phyloP scores from a whole-genome alignment of 2,329 filamentous ascomycete genomes.

The Dactylellina drechsleri region DNA sequence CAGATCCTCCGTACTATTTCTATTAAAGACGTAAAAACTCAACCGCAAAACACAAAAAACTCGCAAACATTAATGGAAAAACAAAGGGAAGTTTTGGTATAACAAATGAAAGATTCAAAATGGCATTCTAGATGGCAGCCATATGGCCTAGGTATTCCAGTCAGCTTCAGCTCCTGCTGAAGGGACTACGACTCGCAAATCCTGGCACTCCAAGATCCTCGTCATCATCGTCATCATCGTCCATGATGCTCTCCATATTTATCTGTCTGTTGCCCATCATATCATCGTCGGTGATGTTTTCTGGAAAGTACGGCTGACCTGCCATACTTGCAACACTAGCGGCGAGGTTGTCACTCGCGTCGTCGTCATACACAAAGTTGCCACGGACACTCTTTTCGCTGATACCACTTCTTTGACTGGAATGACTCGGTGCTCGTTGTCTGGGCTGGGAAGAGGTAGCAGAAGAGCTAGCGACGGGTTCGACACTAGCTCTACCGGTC shows the following conservation, averaged over 20 bases:
- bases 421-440: conserved; percentile 41
- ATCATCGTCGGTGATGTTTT: conserved; percentile 54
- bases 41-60: neutral
- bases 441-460: conserved; percentile 13
- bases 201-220: conserved; percentile 56
- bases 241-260: conserved; percentile 56
- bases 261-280: conserved; percentile 25
- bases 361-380: conserved; percentile 44
- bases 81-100: conserved; percentile 18
- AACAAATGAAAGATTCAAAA: conserved; percentile 16
- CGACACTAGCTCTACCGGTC: conserved; percentile 17
- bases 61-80: neutral
- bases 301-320: conserved; percentile 56
- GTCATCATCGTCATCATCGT: conserved; percentile 54
- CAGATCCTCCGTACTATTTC: neutral
- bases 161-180: conserved; percentile 28
- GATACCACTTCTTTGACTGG: conserved; percentile 38
- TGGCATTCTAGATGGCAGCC: conserved; percentile 15
- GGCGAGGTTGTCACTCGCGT: conserved; percentile 34
- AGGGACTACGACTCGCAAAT: conserved; percentile 48
- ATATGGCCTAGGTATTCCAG: neutral
- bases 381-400: conserved; percentile 40
- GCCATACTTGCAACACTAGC: conserved; percentile 22
- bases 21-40: neutral
- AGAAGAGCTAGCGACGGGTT: conserved; percentile 15